Evolutionary conservation across 2,329 filamentous ascomycete genomes (phyloP).

Genomic region (Dothistroma pini): DNA sequence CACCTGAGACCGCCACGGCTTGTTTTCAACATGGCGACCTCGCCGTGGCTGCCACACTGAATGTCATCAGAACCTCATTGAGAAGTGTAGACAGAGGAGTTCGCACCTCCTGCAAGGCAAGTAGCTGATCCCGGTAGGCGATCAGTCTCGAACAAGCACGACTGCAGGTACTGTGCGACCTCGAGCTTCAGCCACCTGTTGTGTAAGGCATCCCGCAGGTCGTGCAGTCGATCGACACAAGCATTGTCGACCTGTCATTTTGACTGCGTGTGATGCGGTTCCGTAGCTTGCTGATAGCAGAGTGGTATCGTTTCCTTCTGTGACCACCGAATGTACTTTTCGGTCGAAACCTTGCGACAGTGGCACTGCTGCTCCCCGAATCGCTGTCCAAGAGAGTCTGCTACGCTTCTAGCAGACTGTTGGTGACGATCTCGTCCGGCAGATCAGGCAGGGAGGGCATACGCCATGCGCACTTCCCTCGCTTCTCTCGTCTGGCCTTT

Average conservation of each 20-base stretch:
- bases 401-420: too few relatives aligned
- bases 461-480: too few relatives aligned
- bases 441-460: too few relatives aligned
- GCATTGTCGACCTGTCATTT: constrained; percentile 1
- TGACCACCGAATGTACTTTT: not conserved
- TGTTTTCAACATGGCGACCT: not conserved
- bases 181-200: constrained; percentile 1
- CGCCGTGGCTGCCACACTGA: constrained; percentile 5
- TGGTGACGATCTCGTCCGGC: too few relatives aligned
- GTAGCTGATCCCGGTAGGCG: not conserved
- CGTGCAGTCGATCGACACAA: constrained; percentile 1
- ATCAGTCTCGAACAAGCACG: constrained; percentile 1
- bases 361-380: too few relatives aligned
- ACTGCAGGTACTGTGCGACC: constrained; percentile 16
- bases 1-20: constrained; percentile 1
- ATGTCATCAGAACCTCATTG: not conserved
- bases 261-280: not conserved
- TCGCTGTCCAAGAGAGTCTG: too few relatives aligned
- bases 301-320: not conserved
- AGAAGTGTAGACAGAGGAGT: constrained; percentile 1
- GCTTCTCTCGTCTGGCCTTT: too few relatives aligned
- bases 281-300: constrained; percentile 3
- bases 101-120: constrained; percentile 11
- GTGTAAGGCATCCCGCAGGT: constrained; percentile 3
- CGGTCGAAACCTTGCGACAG: not conserved